Conservation (phyloP, 192 early-diverging fungal species). For the Geranomyces michiganensis region DNA sequence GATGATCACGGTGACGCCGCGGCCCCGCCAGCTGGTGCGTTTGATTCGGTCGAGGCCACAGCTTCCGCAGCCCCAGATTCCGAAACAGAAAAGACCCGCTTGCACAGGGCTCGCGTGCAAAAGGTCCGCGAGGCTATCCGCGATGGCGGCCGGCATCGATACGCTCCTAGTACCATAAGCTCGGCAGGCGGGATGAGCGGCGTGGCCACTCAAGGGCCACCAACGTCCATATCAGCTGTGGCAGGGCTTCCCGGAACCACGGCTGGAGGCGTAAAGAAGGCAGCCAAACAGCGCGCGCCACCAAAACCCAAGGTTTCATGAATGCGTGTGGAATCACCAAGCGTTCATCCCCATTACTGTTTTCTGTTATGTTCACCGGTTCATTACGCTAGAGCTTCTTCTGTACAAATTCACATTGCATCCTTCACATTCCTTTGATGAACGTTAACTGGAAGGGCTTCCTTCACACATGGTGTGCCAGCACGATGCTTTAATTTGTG, state of each 20-base stretch:
- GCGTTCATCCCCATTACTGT: no score
- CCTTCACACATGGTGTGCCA: no score
- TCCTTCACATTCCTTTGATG: no score
- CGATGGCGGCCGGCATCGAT: background rate
- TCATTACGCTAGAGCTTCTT: no score
- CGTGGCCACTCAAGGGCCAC: background rate
- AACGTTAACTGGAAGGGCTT: no score
- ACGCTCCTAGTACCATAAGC: no score
- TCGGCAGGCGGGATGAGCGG: background rate
- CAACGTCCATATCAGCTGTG: background rate
- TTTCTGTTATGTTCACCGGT: no score
- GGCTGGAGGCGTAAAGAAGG: constrained; percentile 2
- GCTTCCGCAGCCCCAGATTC: background rate
- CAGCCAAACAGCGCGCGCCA: background rate
- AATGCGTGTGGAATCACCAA: no score
- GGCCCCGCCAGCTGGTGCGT: background rate
- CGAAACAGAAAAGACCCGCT: constrained; percentile 9
- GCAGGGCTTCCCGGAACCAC: background rate
- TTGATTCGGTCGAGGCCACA: background rate
- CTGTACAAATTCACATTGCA: no score
- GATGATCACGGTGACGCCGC: constrained; percentile 1
- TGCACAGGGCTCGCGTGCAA: constrained; percentile 1
- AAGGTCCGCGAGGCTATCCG: constrained; percentile 25
- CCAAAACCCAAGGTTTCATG: background rate
- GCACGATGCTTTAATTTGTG: no score